phyloP scores from a whole-genome alignment of 2,329 filamentous ascomycete genomes.

The Fusarium pininemorale region DNA sequence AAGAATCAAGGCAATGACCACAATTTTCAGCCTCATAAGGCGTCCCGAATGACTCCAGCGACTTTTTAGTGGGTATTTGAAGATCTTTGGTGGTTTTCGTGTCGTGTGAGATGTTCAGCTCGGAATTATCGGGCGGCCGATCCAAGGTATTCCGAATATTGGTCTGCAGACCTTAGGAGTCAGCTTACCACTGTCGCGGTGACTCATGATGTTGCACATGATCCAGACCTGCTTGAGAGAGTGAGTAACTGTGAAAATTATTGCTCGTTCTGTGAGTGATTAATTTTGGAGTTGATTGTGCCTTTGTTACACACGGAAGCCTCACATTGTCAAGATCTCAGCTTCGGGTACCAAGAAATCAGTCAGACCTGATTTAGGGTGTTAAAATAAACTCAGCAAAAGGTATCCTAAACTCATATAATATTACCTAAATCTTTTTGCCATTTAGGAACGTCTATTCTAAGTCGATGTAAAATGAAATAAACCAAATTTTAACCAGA shows the following conservation, averaged over 20 bases:
- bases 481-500: background rate
- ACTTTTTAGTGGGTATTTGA: background rate
- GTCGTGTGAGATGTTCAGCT: background rate
- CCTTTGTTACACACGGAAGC: background rate
- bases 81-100: background rate
- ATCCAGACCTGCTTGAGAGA: background rate
- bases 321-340: background rate
- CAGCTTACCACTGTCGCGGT: background rate
- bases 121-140: conserved; percentile 13
- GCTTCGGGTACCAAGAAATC: fast-evolving
- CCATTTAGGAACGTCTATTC: fast-evolving
- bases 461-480: background rate
- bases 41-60: background rate
- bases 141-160: background rate
- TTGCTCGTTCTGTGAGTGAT: background rate
- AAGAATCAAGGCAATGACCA: background rate
- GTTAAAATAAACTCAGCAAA: too few species aligned
- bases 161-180: background rate
- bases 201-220: background rate
- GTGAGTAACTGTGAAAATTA: background rate
- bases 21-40: conserved; percentile 7
- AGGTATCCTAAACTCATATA: background rate
- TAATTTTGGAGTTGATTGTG: background rate
- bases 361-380: fast-evolving
- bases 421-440: background rate